These are phyloP conservation scores for Penicillium digitatum DNA, from an alignment of 2,329 filamentous ascomycete genomes.

Conservation along the genomic window DNA sequence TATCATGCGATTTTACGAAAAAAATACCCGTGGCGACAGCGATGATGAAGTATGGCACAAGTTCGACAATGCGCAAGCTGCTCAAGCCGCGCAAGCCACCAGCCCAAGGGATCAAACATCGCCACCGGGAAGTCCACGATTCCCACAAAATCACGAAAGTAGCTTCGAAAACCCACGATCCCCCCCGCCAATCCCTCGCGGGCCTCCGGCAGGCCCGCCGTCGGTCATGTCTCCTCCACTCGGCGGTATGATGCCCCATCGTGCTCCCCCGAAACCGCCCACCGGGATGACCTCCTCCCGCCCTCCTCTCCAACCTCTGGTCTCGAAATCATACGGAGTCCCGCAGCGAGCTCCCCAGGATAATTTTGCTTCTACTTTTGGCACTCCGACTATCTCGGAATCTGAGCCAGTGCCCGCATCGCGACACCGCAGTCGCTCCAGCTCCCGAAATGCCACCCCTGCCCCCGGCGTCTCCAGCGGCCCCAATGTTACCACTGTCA, in stretches of 20 bases:
- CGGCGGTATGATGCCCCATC: constrained; percentile 66
- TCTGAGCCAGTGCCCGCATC: constrained; percentile 60
- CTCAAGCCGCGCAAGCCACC: constrained; percentile 50
- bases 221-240: constrained; percentile 46
- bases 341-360: constrained; percentile 59
- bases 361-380: constrained; percentile 37
- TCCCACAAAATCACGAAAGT: constrained; percentile 82
- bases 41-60: constrained; percentile 94
- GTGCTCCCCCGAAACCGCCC: constrained; percentile 86
- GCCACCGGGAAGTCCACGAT: constrained; percentile 77
- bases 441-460: constrained; percentile 58
- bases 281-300: constrained; percentile 43
- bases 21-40: constrained; percentile 73
- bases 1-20: constrained; percentile 95
- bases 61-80: constrained; percentile 71
- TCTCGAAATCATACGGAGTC: constrained; percentile 37
- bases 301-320: constrained; percentile 42
- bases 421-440: constrained; percentile 65
- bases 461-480: constrained; percentile 49
- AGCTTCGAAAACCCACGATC: constrained; percentile 97
- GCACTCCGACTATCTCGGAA: constrained; percentile 53
- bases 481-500: constrained; percentile 30
- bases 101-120: constrained; percentile 49
- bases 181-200: constrained; percentile 76
- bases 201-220: constrained; percentile 47